phyloP scores from a whole-genome alignment of 805 yeast genomes.

The Kazachstania viticola region DNA sequence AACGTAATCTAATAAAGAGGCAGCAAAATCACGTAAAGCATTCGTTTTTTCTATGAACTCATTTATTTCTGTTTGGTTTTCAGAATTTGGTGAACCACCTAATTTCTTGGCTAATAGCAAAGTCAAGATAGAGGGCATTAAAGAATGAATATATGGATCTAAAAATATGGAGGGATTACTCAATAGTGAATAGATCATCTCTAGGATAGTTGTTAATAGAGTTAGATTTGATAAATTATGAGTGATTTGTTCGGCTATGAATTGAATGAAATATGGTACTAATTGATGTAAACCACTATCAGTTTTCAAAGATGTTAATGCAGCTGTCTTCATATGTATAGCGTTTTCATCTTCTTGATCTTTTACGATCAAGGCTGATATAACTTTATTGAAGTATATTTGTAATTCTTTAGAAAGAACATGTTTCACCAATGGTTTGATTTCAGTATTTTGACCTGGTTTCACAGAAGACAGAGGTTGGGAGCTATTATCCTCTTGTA shows the following conservation, averaged over 20 bases:
- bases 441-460: constrained; percentile 38
- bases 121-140: constrained; percentile 94
- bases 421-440: constrained; percentile 89
- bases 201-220: constrained; percentile 71
- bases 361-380: constrained; percentile 57
- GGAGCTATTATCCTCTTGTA: constrained; percentile 14
- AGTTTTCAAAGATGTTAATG: constrained; percentile 68
- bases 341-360: constrained; percentile 29
- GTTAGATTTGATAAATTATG: constrained; percentile 67
- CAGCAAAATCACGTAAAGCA: constrained; percentile 80
- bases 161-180: constrained; percentile 76
- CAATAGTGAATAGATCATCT: constrained; percentile 74
- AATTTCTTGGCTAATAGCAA: constrained; percentile 77
- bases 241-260: constrained; percentile 90
- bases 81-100: constrained; percentile 37
- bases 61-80: constrained; percentile 11
- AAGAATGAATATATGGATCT: constrained; percentile 91
- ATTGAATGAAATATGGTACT: constrained; percentile 92
- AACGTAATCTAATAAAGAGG: constrained; percentile 70
- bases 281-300: constrained; percentile 96
- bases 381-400: constrained; percentile 83
- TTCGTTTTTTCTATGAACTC: constrained; percentile 31
- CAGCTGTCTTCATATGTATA: constrained; percentile 54
- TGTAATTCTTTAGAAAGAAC: constrained; percentile 90
- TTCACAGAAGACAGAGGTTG: constrained; percentile 26